A percentile compares a stretch with the other conserved stretches of the same genome.
These are phyloP conservation scores for Kwoniella shivajii DNA, from an alignment of 1,284 basidiomycete species.

Conservation along the genomic window DNA sequence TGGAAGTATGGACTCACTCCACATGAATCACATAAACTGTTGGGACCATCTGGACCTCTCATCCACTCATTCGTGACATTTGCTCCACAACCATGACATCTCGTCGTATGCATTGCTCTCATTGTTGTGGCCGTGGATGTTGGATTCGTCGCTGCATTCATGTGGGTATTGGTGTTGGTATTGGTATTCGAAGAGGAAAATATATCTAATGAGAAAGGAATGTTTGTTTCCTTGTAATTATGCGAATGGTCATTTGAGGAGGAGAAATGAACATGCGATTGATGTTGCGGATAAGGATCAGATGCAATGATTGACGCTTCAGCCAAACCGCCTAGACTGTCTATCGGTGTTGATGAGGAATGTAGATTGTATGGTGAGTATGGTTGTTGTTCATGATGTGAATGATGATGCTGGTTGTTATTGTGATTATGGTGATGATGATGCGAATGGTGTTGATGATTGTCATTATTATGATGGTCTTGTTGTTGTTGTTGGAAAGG, in stretches of 20 bases:
- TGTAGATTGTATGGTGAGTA: not conserved
- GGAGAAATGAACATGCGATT: not conserved
- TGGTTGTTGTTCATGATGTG: not conserved
- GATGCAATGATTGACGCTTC: constrained; percentile 15
- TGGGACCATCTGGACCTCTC: constrained; percentile 40
- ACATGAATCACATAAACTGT: constrained; percentile 39
- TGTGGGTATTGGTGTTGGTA: not conserved
- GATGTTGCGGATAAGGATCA: not conserved
- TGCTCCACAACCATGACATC: constrained; percentile 37
- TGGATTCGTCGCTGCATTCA: not conserved
- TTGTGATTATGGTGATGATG: not conserved
- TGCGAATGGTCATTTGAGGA: not conserved
- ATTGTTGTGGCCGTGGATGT: constrained; percentile 2
- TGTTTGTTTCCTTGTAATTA: not conserved
- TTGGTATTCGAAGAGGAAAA: not conserved
- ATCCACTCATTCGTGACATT: constrained; percentile 28
- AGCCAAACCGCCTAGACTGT: constrained; percentile 11
- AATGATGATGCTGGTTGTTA: not conserved
- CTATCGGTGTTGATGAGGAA: not conserved
- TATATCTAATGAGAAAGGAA: not conserved
- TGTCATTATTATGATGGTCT: not conserved
- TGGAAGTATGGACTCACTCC: constrained; percentile 28
- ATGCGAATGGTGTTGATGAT: not conserved
- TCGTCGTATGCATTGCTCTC: constrained; percentile 9
- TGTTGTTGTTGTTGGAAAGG: not conserved